Evolutionary conservation across 2,329 filamentous ascomycete genomes (phyloP).

Genomic region (Neophaeococcomyces mojaviensis): DNA sequence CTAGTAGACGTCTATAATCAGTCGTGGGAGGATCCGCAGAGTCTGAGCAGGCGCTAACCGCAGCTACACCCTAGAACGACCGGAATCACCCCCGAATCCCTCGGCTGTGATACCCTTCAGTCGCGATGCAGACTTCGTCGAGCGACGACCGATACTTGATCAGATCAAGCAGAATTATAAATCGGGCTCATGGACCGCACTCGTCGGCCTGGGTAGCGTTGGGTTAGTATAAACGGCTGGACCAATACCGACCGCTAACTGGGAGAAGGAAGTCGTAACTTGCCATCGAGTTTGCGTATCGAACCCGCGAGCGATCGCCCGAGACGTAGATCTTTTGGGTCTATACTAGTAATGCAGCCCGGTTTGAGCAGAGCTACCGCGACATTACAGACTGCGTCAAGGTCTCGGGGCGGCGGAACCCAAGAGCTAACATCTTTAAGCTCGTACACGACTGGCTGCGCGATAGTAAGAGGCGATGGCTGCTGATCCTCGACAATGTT

Average conservation of each 20-base stretch:
- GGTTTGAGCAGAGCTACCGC: conserved; percentile 30
- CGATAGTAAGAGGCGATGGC: conserved; percentile 21
- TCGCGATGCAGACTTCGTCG: conserved; percentile 21
- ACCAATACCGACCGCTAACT: too few species aligned
- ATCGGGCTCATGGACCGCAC: conserved; percentile 23
- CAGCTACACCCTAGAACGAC: too few species aligned
- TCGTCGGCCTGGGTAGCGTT: conserved; percentile 28
- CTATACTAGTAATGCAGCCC: conserved; percentile 27
- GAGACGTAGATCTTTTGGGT: conserved; percentile 34
- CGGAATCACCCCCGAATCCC: conserved; percentile 16
- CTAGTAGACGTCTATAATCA: too few species aligned
- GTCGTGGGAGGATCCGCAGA: too few species aligned
- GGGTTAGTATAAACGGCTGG: too few species aligned
- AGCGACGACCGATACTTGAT: conserved; percentile 19
- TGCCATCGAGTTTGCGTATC: conserved; percentile 33
- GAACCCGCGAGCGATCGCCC: conserved; percentile 21
- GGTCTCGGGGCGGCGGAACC: conserved; percentile 27
- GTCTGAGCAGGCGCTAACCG: too few species aligned
- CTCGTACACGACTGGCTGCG: conserved; percentile 23
- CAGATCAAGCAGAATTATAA: conserved; percentile 23
- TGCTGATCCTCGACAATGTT: conserved; percentile 25
- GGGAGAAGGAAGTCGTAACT: conserved; percentile 30
- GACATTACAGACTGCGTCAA: conserved; percentile 29
- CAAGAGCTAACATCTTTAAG: conserved; percentile 27
- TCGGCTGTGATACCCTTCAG: conserved; percentile 19